These are phyloP conservation scores for Pseudocercospora vitis DNA, from an alignment of 2,329 filamentous ascomycete genomes.

Conservation along the genomic window DNA sequence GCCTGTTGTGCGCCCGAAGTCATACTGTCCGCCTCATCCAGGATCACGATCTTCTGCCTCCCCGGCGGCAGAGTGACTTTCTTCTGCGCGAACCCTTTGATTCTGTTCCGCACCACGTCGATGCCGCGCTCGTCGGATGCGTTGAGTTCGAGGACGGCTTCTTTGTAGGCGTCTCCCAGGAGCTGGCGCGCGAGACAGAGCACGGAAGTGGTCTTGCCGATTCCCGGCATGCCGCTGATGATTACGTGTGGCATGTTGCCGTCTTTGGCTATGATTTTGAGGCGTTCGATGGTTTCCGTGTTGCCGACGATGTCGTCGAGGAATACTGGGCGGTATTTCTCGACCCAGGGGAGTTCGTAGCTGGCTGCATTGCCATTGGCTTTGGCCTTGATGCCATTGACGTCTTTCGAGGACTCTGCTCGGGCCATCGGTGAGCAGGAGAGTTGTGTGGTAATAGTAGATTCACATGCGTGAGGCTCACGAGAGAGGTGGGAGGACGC, in stretches of 20 bases:
- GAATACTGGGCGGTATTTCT: constrained; percentile 94
- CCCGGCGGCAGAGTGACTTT: constrained; percentile 92
- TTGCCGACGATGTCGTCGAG: constrained; percentile 97
- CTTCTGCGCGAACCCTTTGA: constrained; percentile 98
- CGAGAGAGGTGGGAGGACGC: not conserved
- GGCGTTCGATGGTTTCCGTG: constrained; percentile 91
- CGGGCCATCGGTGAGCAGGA: constrained; percentile 43
- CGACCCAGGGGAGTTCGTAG: constrained; percentile 90
- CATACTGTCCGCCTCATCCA: constrained; percentile 97
- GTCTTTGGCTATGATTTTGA: constrained; percentile 98
- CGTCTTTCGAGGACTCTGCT: constrained; percentile 53
- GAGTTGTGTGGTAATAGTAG: not conserved
- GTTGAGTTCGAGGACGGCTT: constrained; percentile 94
- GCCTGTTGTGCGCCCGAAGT: constrained; percentile 95
- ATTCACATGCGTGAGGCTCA: not conserved
- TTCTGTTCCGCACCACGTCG: constrained; percentile 93
- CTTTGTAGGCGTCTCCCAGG: constrained; percentile 90
- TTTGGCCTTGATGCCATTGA: constrained; percentile 46
- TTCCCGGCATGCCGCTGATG: constrained; percentile 98
- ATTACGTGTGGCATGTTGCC: constrained; percentile 99
- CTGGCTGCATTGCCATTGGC: constrained; percentile 42
- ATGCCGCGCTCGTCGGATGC: constrained; percentile 96
- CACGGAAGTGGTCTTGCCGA: constrained; percentile 96
- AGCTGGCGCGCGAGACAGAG: constrained; percentile 89
- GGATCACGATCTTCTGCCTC: constrained; percentile 92